These are phyloP conservation scores for Lagerstroemia fauriei DNA, from an alignment of 441 rosid genomes.

Conservation along the genomic window DNA sequence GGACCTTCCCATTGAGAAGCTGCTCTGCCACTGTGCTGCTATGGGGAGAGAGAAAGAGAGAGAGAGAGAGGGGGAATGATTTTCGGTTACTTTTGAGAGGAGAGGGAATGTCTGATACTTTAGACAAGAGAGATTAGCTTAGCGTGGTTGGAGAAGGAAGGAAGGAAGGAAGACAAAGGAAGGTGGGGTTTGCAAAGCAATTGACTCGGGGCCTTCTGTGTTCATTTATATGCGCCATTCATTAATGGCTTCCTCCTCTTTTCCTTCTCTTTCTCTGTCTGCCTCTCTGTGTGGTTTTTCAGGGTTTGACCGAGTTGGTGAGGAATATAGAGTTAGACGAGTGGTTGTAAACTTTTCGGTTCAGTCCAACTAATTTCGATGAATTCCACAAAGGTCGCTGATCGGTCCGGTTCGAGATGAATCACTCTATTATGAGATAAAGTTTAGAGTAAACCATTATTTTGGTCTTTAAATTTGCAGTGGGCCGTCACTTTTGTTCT, in stretches of 20 bases:
- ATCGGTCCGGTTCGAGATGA: too few relatives aligned
- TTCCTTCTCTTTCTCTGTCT: not conserved
- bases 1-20: slow-evolving; percentile 12
- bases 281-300: not conserved
- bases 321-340: not conserved
- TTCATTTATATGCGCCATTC: not conserved
- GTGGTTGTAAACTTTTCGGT: slow-evolving; percentile 9
- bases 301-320: slow-evolving; percentile 24
- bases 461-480: too few relatives aligned
- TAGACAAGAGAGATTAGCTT: not conserved
- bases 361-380: too few relatives aligned
- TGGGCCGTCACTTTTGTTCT: too few relatives aligned
- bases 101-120: not conserved
- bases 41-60: too few relatives aligned
- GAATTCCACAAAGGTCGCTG: too few relatives aligned
- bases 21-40: not conserved
- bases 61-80: not conserved
- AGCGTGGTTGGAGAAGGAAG: not conserved
- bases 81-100: not conserved
- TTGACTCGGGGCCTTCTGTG: slow-evolving; percentile 15
- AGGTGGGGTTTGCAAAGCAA: not conserved
- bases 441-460: too few relatives aligned
- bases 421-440: too few relatives aligned
- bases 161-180: too few relatives aligned
- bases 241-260: not conserved